These are phyloP conservation scores for Sporothrix inflata DNA, from an alignment of 2,329 filamentous ascomycete species.

Conservation along the genomic window DNA sequence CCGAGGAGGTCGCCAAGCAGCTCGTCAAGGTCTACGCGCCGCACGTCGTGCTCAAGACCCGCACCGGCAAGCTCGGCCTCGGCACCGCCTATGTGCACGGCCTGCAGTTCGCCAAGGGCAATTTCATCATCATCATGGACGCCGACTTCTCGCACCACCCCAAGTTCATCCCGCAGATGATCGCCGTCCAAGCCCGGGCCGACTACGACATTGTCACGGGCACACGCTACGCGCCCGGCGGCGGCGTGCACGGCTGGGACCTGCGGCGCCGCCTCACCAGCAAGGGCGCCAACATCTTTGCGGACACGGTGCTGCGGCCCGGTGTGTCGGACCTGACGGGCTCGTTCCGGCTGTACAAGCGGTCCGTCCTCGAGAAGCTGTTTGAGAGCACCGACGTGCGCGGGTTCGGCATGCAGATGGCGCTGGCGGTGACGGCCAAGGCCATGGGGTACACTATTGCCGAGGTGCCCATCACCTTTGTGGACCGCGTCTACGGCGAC, in stretches of 20 bases:
- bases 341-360: constrained; percentile 94
- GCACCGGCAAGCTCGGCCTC: constrained; percentile 93
- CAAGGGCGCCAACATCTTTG: constrained; percentile 90
- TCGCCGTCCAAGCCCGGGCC: constrained; percentile 72
- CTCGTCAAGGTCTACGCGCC: constrained; percentile 82
- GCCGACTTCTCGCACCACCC: constrained; percentile 99
- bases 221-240: constrained; percentile 86
- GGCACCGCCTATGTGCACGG: constrained; percentile 96
- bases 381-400: constrained; percentile 92
- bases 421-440: constrained; percentile 98
- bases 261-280: constrained; percentile 85
- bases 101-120: constrained; percentile 84
- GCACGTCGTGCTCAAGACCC: constrained; percentile 81
- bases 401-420: constrained; percentile 99
- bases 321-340: constrained; percentile 96
- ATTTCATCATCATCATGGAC: constrained; percentile 99
- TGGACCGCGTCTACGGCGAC: constrained; percentile 89
- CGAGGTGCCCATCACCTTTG: constrained; percentile 95
- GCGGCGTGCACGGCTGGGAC: constrained; percentile 96
- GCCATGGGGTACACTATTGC: constrained; percentile 91
- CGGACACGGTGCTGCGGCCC: constrained; percentile 88
- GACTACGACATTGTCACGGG: constrained; percentile 97
- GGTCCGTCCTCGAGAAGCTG: constrained; percentile 82
- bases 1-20: constrained; percentile 85
- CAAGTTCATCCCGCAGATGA: constrained; percentile 97